These are phyloP conservation scores for Yamadazyma kanchanaburiensis DNA, from an alignment of 1,139 yeast genomes.

Conservation along the genomic window DNA sequence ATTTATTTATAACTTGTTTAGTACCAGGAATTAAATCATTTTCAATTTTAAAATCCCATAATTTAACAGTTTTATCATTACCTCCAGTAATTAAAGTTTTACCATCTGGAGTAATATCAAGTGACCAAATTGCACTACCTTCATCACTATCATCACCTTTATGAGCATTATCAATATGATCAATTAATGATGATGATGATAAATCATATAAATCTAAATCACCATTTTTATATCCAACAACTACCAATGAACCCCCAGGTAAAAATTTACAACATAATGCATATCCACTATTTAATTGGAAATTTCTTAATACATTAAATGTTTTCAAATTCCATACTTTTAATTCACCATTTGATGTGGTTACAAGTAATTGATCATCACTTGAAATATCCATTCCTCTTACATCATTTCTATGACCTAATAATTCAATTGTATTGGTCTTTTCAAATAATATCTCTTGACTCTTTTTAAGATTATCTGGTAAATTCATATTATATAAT, in stretches of 20 bases:
- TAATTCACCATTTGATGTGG: constrained; percentile 86
- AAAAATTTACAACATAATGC: constrained; percentile 77
- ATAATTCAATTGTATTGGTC: constrained; percentile 59
- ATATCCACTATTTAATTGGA: constrained; percentile 73
- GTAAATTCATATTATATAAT: constrained; percentile 54
- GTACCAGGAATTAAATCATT: constrained; percentile 72
- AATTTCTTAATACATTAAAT: constrained; percentile 74
- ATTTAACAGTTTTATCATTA: constrained; percentile 84
- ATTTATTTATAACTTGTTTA: constrained; percentile 43
- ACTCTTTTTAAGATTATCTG: constrained; percentile 42
- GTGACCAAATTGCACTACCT: constrained; percentile 85
- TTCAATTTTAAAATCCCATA: constrained; percentile 79
- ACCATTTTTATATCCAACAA: constrained; percentile 90
- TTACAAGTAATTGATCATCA: constrained; percentile 77
- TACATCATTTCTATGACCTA: constrained; percentile 89
- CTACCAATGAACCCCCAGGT: constrained; percentile 88
- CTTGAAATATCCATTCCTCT: constrained; percentile 84
- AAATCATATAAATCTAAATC: constrained; percentile 81
- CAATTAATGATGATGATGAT: constrained; percentile 73
- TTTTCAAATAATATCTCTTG: constrained; percentile 39
- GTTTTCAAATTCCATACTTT: constrained; percentile 87
- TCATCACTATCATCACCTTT: constrained; percentile 23
- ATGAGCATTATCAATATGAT: constrained; percentile 73
- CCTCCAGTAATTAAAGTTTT: constrained; percentile 86
- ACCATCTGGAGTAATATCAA: constrained; percentile 86